These are phyloP conservation scores for Cochlearia excelsa DNA, from an alignment of 345 rosid genomes.

Conservation along the genomic window DNA sequence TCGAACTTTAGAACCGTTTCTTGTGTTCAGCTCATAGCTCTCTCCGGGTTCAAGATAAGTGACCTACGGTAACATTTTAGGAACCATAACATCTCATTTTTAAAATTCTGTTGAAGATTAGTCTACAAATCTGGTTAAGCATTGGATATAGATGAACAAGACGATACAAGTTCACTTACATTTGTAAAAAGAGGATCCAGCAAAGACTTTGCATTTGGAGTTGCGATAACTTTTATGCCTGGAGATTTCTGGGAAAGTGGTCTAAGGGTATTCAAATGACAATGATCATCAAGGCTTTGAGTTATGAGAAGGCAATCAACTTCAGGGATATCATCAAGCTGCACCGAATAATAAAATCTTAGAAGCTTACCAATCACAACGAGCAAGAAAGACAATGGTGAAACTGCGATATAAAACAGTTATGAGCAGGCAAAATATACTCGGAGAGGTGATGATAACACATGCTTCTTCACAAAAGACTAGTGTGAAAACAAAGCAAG, in stretches of 20 bases:
- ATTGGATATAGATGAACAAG: slow-evolving; percentile 1
- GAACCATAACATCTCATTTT: neutral
- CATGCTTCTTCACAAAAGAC: slow-evolving; percentile 10
- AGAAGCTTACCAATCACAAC: neutral
- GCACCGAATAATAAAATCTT: slow-evolving; percentile 32
- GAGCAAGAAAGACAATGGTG: slow-evolving; percentile 7
- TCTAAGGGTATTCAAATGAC: slow-evolving; percentile 75
- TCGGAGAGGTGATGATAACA: neutral
- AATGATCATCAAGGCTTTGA: slow-evolving; percentile 95
- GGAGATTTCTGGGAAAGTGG: slow-evolving; percentile 65
- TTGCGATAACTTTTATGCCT: slow-evolving; percentile 63
- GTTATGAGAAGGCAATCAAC: slow-evolving; percentile 79
- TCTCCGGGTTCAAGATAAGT: slow-evolving; percentile 78
- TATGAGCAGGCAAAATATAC: neutral
- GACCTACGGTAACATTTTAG: slow-evolving; percentile 44
- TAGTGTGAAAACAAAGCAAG: slow-evolving; percentile 1
- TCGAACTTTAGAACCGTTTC: slow-evolving; percentile 50
- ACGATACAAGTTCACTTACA: slow-evolving; percentile 40
- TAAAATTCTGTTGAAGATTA: neutral
- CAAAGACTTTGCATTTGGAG: slow-evolving; percentile 90
- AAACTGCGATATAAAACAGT: slow-evolving; percentile 3
- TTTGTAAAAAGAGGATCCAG: slow-evolving; percentile 69
- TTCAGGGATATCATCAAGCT: slow-evolving; percentile 83
- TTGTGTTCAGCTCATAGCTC: slow-evolving; percentile 48
- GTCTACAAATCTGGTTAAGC: neutral